These are phyloP conservation scores for Gymnopilus junonius DNA, from an alignment of 768 basidiomycete genomes.

Conservation along the genomic window DNA sequence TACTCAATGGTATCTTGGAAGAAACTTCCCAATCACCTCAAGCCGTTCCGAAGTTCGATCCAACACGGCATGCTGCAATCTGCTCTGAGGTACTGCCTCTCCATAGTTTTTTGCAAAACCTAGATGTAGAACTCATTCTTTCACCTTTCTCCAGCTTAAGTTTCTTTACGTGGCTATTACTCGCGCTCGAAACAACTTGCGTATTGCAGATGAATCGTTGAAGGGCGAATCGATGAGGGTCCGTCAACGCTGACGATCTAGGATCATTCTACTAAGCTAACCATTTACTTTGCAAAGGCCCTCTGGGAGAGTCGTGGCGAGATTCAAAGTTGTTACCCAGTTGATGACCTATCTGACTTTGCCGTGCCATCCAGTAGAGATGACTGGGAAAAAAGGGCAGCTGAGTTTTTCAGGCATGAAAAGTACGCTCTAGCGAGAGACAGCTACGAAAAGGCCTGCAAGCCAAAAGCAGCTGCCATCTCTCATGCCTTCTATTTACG, in stretches of 20 bases:
- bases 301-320: slow-evolving; percentile 53
- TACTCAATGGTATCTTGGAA: slow-evolving; percentile 44
- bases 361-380: slow-evolving; percentile 54
- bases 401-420: slow-evolving; percentile 41
- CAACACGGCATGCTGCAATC: slow-evolving; percentile 53
- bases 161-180: slow-evolving; percentile 74
- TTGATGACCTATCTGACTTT: slow-evolving; percentile 53
- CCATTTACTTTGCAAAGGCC: slow-evolving; percentile 37
- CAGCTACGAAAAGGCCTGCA: slow-evolving; percentile 35
- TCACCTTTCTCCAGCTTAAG: slow-evolving; percentile 65
- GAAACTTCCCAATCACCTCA: slow-evolving; percentile 17
- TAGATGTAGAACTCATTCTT: neutral
- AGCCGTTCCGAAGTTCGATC: slow-evolving; percentile 49
- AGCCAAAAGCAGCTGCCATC: slow-evolving; percentile 45
- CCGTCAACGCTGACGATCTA: slow-evolving; percentile 12
- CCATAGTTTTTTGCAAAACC: neutral
- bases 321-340: slow-evolving; percentile 53
- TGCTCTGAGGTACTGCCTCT: slow-evolving; percentile 55
- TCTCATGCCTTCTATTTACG: slow-evolving; percentile 58
- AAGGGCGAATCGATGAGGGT: slow-evolving; percentile 64
- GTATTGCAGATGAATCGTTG: slow-evolving; percentile 67
- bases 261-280: neutral
- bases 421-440: slow-evolving; percentile 55
- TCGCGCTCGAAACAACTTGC: slow-evolving; percentile 66
- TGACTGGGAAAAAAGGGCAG: slow-evolving; percentile 41